Evolutionary conservation across 2,329 filamentous ascomycete species (phyloP).

Genomic region (Cladosporium cucumerinum): DNA sequence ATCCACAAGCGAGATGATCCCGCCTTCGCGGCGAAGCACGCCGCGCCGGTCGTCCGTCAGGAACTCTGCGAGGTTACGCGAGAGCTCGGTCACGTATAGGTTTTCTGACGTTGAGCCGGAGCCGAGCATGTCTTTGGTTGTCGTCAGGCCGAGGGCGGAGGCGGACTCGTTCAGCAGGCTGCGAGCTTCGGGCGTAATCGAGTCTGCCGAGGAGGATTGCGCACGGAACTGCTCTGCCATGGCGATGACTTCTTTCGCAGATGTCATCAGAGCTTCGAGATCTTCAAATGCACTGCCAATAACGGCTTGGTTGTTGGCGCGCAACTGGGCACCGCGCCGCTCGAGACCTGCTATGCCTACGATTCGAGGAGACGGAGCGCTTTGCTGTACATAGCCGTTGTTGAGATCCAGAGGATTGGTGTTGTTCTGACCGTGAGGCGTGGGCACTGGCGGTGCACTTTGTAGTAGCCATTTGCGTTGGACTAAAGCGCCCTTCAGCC

Average conservation of each 20-base stretch:
- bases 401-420: conserved; percentile 30
- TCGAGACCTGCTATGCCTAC: conserved; percentile 92
- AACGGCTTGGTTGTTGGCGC: conserved; percentile 87
- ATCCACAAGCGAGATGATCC: conserved; percentile 85
- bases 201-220: conserved; percentile 48
- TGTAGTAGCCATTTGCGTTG: conserved; percentile 95
- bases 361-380: conserved; percentile 49
- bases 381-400: conserved; percentile 24
- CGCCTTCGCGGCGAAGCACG: conserved; percentile 73
- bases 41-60: conserved; percentile 80
- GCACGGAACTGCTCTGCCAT: conserved; percentile 83
- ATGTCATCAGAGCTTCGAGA: conserved; percentile 93
- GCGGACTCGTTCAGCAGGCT: conserved; percentile 76
- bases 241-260: conserved; percentile 91
- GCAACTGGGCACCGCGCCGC: conserved; percentile 74
- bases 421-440: conserved; percentile 43
- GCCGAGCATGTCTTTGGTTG: conserved; percentile 89
- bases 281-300: conserved; percentile 96
- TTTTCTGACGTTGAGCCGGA: conserved; percentile 71
- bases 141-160: conserved; percentile 80
- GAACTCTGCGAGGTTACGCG: conserved; percentile 82
- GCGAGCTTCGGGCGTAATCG: conserved; percentile 62
- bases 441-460: conserved; percentile 82
- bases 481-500: conserved; percentile 80
- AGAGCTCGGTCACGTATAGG: conserved; percentile 83